Evolutionary conservation across 306 rosid species (phyloP).

Genomic region (Dryas alaskensis): DNA sequence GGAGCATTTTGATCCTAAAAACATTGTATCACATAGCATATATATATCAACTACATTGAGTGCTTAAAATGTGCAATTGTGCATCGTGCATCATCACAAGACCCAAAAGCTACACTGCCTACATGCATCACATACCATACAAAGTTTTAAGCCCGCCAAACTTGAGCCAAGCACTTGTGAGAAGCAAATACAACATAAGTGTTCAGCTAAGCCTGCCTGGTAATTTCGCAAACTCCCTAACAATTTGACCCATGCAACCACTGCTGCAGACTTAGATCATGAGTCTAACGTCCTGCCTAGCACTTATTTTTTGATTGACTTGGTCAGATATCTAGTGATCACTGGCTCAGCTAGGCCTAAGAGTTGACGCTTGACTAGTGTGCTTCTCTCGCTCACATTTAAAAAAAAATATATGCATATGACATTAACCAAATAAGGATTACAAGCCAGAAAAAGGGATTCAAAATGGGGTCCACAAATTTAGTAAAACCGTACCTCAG

Average conservation of each 20-base stretch:
- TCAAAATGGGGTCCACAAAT: neutral
- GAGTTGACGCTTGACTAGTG: neutral
- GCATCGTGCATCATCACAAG: neutral
- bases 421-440: neutral
- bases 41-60: neutral
- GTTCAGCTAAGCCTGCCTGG: neutral
- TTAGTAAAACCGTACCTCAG: neutral
- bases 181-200: neutral
- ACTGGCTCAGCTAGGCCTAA: neutral
- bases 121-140: conserved; percentile 4
- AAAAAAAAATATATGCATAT: neutral
- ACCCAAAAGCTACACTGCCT: neutral
- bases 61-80: neutral
- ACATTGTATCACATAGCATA: neutral
- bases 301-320: no score
- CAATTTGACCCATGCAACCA: neutral
- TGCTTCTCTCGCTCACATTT: neutral
- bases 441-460: neutral
- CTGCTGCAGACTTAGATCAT: neutral
- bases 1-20: neutral
- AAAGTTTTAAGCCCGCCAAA: neutral
- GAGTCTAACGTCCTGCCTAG: neutral
- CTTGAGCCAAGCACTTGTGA: neutral
- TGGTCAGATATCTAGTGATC: neutral
- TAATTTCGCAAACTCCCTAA: neutral